Conservation (phyloP, 768 basidiomycete species). For the Nidularia pulvinata region DNA sequence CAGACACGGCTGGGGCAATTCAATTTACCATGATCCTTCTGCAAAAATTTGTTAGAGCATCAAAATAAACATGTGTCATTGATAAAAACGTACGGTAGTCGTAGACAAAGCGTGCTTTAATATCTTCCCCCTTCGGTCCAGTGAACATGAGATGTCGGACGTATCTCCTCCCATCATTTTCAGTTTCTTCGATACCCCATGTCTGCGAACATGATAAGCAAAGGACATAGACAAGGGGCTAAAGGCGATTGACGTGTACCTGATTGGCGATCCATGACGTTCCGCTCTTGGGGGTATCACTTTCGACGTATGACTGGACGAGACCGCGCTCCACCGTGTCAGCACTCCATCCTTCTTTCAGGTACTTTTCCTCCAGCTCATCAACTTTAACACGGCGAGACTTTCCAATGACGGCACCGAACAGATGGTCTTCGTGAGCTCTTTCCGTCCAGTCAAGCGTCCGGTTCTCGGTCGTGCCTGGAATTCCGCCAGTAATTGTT, state of each 20-base stretch:
- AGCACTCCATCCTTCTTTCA: constrained; percentile 38
- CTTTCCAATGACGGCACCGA: constrained; percentile 57
- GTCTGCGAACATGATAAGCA: constrained; percentile 20
- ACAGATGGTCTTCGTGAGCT: constrained; percentile 56
- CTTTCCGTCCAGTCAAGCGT: constrained; percentile 56
- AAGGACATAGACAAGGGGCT: neutral
- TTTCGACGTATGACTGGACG: constrained; percentile 48
- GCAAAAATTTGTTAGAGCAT: neutral
- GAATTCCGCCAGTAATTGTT: constrained; percentile 60
- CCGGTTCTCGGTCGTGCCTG: constrained; percentile 56
- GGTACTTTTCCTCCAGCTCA: constrained; percentile 41
- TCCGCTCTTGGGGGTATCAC: constrained; percentile 62
- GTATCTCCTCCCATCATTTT: constrained; percentile 57
- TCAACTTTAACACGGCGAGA: constrained; percentile 48
- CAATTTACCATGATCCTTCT: neutral
- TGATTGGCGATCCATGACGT: constrained; percentile 63
- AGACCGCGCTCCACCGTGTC: constrained; percentile 41
- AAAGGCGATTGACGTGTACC: constrained; percentile 29
- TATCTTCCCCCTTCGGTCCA: constrained; percentile 56
- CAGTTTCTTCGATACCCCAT: constrained; percentile 66
- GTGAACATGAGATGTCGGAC: constrained; percentile 62
- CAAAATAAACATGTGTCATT: no score
- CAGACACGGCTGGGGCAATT: neutral
- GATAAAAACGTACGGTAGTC: constrained; percentile 56
- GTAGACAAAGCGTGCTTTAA: constrained; percentile 59